A percentile compares a stretch with the other conserved stretches of the same genome.
These are phyloP conservation scores for Daldinia sp. DNA, from an alignment of 2,329 filamentous ascomycete species.

Conservation along the genomic window DNA sequence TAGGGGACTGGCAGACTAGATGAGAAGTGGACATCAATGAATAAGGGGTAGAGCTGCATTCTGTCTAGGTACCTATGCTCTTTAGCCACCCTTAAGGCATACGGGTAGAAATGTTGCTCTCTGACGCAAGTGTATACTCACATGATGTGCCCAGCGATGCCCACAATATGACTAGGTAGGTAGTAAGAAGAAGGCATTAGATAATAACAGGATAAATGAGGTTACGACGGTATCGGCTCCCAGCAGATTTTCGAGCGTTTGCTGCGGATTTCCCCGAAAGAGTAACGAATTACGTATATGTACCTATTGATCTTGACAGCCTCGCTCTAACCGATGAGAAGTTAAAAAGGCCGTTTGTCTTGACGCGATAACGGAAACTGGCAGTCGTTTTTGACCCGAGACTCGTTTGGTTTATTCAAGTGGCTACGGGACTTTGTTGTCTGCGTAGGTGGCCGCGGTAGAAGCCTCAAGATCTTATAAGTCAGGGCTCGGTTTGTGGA, in stretches of 20 bases:
- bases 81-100: too few species aligned
- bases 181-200: not conserved
- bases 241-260: not conserved
- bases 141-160: not conserved
- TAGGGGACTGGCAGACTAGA: not conserved
- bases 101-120: too few species aligned
- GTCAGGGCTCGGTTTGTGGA: not conserved
- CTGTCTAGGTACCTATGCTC: not conserved
- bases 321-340: not conserved
- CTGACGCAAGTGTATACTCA: too few species aligned
- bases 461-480: not conserved
- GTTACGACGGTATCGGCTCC: not conserved
- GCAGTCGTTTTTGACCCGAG: not conserved
- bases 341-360: not conserved
- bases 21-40: not conserved
- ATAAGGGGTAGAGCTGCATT: not conserved
- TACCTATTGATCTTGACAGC: not conserved
- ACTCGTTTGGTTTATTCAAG: not conserved
- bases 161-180: not conserved
- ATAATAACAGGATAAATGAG: not conserved
- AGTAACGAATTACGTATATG: not conserved
- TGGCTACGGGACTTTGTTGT: not conserved
- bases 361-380: not conserved
- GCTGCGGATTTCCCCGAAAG: not conserved
- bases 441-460: not conserved